Conservation (phyloP, 441 rosid genomes). For the California macrophylla region DNA sequence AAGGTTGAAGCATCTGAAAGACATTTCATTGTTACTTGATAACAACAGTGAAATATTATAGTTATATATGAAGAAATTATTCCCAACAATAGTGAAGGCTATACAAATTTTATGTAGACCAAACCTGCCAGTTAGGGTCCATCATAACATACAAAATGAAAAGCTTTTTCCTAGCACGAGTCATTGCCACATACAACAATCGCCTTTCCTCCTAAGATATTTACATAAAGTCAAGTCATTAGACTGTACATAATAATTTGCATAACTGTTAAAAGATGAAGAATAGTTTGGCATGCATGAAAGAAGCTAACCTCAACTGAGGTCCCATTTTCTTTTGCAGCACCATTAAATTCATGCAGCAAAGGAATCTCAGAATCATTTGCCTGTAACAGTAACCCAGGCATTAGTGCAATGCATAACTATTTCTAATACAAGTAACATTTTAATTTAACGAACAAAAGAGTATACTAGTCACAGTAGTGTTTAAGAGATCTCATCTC, state of each 20-base stretch:
- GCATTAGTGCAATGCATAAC: constrained; percentile 2
- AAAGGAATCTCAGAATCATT: constrained; percentile 94
- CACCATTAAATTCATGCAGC: constrained; percentile 53
- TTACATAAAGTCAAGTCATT: constrained; percentile 18
- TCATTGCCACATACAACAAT: constrained; percentile 88
- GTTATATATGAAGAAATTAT: neutral
- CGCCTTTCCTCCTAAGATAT: constrained; percentile 78
- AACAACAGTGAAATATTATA: neutral
- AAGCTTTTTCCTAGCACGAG: constrained; percentile 80
- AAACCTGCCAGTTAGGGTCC: constrained; percentile 97
- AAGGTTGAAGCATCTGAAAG: constrained; percentile 79
- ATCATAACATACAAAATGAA: constrained; percentile 62
- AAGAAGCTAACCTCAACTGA: constrained; percentile 54
- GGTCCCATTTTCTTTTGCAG: constrained; percentile 40
- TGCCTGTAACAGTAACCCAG: constrained; percentile 39
- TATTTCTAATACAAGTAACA: neutral
- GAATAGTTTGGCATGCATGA: constrained; percentile 16
- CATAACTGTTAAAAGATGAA: constrained; percentile 3
- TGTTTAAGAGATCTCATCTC: neutral
- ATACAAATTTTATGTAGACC: constrained; percentile 20
- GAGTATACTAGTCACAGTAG: neutral
- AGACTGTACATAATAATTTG: constrained; percentile 3
- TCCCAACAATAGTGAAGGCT: constrained; percentile 8
- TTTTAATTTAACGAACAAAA: neutral
- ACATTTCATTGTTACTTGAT: constrained; percentile 21